phyloP scores from a whole-genome alignment of 1,284 basidiomycete species.

The Cutaneotrichosporon dermatis region DNA sequence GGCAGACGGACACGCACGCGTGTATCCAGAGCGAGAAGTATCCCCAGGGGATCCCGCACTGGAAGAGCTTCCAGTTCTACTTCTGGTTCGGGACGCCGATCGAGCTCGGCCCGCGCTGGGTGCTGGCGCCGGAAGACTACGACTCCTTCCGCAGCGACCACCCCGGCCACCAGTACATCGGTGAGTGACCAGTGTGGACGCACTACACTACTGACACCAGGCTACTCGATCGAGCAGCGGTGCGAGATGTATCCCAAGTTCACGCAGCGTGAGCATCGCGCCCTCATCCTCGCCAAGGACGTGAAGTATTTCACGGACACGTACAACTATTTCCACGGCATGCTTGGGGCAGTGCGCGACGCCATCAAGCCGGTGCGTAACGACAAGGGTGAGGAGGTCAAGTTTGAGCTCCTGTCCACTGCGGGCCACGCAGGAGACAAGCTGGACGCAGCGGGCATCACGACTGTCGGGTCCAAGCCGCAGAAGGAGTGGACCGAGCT shows the following conservation, averaged over 20 bases:
- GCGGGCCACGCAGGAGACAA: conserved; percentile 17
- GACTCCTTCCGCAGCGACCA: conserved; percentile 5
- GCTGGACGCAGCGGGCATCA: conserved; percentile 4
- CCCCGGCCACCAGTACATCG: conserved; percentile 39
- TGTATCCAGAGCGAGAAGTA: conserved; percentile 22
- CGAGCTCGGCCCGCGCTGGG: conserved; percentile 41
- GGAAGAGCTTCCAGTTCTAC: conserved; percentile 41
- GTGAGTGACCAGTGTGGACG: conserved; percentile 15
- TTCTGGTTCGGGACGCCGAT: conserved; percentile 36
- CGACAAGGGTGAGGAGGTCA: conserved; percentile 7
- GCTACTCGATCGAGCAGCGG: conserved; percentile 46
- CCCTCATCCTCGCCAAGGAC: conserved; percentile 45
- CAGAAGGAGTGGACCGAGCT: conserved; percentile 10
- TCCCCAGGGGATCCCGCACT: conserved; percentile 39
- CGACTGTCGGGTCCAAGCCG: conserved; percentile 7
- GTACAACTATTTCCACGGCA: conserved; percentile 2
- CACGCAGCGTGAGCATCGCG: conserved; percentile 35
- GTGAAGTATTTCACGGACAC: conserved; percentile 33
- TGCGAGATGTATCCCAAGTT: conserved; percentile 23
- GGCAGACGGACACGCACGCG: conserved; percentile 15
- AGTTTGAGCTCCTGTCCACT: conserved; percentile 29
- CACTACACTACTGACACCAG: conserved; percentile 10
- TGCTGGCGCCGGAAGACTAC: conserved; percentile 45
- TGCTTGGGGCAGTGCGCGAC: conserved; percentile 8
- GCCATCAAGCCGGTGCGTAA: conserved; percentile 1